Evolutionary conservation across 2,329 filamentous ascomycete species (phyloP), one percentile per base, ranked within the genome.

Genomic region (Alternaria arborescens): DNA sequence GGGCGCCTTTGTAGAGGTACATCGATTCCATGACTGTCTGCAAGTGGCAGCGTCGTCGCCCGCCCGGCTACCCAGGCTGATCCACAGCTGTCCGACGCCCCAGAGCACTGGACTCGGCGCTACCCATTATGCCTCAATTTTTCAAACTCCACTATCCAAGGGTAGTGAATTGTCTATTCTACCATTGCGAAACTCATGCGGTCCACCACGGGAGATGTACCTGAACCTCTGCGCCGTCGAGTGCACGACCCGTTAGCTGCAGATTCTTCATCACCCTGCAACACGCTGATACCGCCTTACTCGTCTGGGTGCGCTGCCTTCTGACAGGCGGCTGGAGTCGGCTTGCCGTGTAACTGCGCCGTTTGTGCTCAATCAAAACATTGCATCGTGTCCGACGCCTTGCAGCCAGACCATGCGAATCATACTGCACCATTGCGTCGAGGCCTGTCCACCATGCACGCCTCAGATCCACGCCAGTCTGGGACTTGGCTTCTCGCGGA

Each of bases 161-260:
- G 30, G 46, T 26, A 34, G 30, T 50, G 46, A 50, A 50, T 50
- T 50, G 46, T 50, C 46, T 50, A 50, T 10, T 50, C 34, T 43
- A 36, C 42, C 48, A 55, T 28, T 46, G 52, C 55, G 24, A 54
- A 34, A 43, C 55, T 43, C 51, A 43, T 34, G 55, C 52, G 55
- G 56, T 59, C 62, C 62, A 55, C 59, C 55, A 54, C 72, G 70
- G 71, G 71, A 71, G 71, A 74, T 73, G 73, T 70, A 69, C 73
- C 67, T 71, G 68, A 68, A 67, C 67, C 60, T 67, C 66, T 52
- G 51, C 61, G 63, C 65, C 64, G 58, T 67, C 65, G 44, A 47
- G 60, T 58, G 67, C 67, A 66, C 69, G 66, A 65, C 60, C 67
- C 70, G 65, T 48, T 61, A 55, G 60, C 64, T 64, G 65, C 68